Percentiles rank a stretch among this genome's conserved stretches.
Conservation (phyloP, 495 filamentous ascomycete species). For the Jackrogersella minutella region DNA sequence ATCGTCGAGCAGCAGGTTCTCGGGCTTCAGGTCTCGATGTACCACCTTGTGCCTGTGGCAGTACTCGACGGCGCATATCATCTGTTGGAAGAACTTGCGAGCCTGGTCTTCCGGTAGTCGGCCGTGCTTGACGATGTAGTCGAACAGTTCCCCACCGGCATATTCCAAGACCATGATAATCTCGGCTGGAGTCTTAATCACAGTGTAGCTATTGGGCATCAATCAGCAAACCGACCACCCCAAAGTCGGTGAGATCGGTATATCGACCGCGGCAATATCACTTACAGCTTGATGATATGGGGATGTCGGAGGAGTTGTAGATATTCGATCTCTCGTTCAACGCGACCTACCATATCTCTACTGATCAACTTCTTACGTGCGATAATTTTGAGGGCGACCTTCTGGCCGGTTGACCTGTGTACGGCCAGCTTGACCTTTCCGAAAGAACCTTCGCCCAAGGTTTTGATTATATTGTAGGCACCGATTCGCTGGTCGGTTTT, state of each 20-base stretch:
- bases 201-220: conserved; percentile 75
- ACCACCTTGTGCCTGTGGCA: conserved; percentile 99
- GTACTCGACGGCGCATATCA: conserved; percentile 98
- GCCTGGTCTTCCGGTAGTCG: conserved; percentile 89
- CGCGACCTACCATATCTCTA: conserved; percentile 94
- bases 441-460: conserved; percentile 94
- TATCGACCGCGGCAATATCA: conserved; percentile 12
- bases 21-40: conserved; percentile 95
- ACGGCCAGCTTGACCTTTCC: conserved; percentile 98
- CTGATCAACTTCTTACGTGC: conserved; percentile 92
- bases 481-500: conserved; percentile 81
- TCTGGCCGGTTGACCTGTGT: conserved; percentile 87
- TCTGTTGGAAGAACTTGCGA: conserved; percentile 97
- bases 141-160: conserved; percentile 94
- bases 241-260: not conserved
- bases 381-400: conserved; percentile 98
- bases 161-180: conserved; percentile 99
- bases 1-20: conserved; percentile 93
- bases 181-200: conserved; percentile 90
- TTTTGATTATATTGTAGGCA: conserved; percentile 87
- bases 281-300: conserved; percentile 98
- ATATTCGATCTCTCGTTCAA: conserved; percentile 98
- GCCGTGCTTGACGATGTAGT: conserved; percentile 92
- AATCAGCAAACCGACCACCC: conserved; percentile 6
- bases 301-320: conserved; percentile 94